Evolutionary conservation across 352 stramenopile genomes (phyloP).

Genomic region (Pythium phragmitis): DNA sequence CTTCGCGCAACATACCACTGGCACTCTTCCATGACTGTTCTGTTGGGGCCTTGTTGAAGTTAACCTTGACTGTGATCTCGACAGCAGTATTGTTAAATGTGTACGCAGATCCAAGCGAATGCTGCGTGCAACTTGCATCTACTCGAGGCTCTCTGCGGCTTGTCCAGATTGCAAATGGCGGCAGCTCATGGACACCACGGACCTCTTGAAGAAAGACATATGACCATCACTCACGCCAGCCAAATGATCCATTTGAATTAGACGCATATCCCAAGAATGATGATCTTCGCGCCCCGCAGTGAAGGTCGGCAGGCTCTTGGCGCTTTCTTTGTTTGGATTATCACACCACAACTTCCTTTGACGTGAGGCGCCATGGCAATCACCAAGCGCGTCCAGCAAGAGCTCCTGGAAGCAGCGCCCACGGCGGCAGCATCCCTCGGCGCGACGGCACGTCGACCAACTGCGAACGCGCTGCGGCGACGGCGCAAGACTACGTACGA

Average conservation of each 20-base stretch:
- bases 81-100: too few species aligned
- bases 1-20: too few species aligned
- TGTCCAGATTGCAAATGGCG: neutral
- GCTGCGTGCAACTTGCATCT: too few species aligned
- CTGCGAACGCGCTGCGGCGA: neutral
- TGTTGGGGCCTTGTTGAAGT: too few species aligned
- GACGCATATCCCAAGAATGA: constrained; percentile 2
- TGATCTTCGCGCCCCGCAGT: constrained; percentile 3
- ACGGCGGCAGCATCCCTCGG: constrained; percentile 1
- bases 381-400: constrained; percentile 30
- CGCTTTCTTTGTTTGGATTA: neutral
- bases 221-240: constrained; percentile 8
- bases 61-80: too few species aligned
- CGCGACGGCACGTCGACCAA: neutral
- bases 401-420: constrained; percentile 20
- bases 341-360: constrained; percentile 6
- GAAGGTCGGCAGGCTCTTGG: constrained; percentile 8
- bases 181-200: neutral
- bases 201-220: neutral
- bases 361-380: constrained; percentile 20
- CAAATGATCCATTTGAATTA: neutral
- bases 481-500: constrained; percentile 5
- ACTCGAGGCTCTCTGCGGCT: neutral
- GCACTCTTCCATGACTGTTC: too few species aligned
- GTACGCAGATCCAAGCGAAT: too few species aligned